phyloP scores from a whole-genome alignment of 148 eudicot genomes.

The Pouteria glomerata region DNA sequence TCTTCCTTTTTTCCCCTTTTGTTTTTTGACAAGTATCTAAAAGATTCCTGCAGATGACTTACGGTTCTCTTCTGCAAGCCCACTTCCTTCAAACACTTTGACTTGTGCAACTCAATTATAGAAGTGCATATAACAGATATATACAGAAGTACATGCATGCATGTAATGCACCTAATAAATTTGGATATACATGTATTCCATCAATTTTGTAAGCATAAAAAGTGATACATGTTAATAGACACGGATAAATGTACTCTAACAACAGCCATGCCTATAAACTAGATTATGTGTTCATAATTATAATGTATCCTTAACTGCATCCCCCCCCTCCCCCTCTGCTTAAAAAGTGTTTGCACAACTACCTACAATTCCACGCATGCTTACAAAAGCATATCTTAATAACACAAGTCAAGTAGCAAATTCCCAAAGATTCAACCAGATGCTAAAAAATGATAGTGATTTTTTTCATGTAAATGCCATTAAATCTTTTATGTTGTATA shows the following conservation, averaged over 20 bases:
- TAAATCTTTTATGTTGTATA: not conserved
- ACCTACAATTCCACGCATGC: not conserved
- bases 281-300: not conserved
- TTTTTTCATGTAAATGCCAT: not conserved
- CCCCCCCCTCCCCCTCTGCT: not conserved
- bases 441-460: not conserved
- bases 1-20: too few species aligned
- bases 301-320: not conserved
- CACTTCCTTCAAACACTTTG: not conserved
- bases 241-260: not conserved
- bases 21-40: too few species aligned
- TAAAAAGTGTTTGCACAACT: not conserved
- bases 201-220: not conserved
- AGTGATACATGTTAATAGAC: not conserved
- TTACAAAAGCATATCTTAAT: not conserved
- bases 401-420: not conserved
- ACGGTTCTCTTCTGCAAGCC: not conserved
- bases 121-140: not conserved
- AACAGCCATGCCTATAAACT: not conserved
- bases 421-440: not conserved
- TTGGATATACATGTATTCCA: not conserved
- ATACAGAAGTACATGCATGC: not conserved
- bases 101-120: not conserved
- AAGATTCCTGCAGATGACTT: not conserved
- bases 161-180: not conserved